phyloP scores from a whole-genome alignment of 2,329 filamentous ascomycete species.

The Gyromitra esculenta region DNA sequence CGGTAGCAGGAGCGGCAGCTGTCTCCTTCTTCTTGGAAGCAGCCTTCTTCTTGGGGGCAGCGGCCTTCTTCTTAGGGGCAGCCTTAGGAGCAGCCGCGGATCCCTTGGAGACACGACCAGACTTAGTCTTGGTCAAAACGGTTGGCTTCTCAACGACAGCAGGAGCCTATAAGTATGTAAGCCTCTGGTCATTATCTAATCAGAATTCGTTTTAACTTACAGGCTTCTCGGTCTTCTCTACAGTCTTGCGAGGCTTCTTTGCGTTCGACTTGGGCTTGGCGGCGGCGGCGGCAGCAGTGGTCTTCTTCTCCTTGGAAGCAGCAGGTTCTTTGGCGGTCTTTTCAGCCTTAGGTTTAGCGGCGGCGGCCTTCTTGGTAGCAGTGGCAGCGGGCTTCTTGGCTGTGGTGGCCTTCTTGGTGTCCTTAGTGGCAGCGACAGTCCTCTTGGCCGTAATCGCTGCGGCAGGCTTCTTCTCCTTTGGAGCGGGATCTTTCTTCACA shows the following conservation, averaged over 20 bases:
- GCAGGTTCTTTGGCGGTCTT: conserved; percentile 62
- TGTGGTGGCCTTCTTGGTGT: conserved; percentile 67
- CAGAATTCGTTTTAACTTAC: conserved; percentile 14
- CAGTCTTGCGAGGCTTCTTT: conserved; percentile 42
- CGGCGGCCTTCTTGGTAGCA: conserved; percentile 58
- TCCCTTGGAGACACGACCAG: conserved; percentile 82
- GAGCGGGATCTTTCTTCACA: conserved; percentile 74
- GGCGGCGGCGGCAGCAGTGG: conserved; percentile 21
- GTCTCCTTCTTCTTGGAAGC: conserved; percentile 54
- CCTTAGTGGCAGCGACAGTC: conserved; percentile 60
- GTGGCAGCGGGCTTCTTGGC: conserved; percentile 65
- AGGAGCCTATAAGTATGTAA: conserved; percentile 65
- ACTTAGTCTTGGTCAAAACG: conserved; percentile 82
- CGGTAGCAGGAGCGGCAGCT: conserved; percentile 42
- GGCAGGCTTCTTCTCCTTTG: conserved; percentile 60
- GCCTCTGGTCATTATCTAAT: neutral
- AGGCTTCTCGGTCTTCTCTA: conserved; percentile 50
- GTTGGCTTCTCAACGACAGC: conserved; percentile 76
- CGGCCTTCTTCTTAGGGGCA: conserved; percentile 63
- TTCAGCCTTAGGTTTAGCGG: conserved; percentile 64
- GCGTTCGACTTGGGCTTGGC: conserved; percentile 50
- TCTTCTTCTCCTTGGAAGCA: conserved; percentile 60
- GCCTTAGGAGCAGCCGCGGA: conserved; percentile 65
- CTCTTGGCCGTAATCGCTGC: conserved; percentile 61
- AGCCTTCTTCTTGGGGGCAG: conserved; percentile 62